Conservation (phyloP, 805 yeast genomes). For the Candida rishiriensis region DNA sequence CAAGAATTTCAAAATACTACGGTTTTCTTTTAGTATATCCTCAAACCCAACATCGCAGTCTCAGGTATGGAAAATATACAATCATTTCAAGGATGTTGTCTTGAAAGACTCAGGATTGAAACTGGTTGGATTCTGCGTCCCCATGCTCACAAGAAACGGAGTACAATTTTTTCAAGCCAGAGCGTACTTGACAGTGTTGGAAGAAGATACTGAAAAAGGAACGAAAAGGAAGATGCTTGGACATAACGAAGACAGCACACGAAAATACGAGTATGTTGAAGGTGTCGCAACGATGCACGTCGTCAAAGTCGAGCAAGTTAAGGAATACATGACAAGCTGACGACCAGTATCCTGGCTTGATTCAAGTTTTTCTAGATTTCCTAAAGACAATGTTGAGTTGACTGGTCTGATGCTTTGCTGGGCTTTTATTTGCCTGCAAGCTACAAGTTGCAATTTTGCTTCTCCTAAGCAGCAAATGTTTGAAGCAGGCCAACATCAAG, state of each 20-base stretch:
- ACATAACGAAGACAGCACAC: too few species aligned
- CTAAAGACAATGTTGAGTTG: too few species aligned
- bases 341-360: too few species aligned
- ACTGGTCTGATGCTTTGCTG: too few species aligned
- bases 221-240: too few species aligned
- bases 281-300: not conserved
- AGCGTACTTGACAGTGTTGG: not conserved
- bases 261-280: not conserved
- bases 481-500: too few species aligned
- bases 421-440: too few species aligned
- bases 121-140: slow-evolving; percentile 16
- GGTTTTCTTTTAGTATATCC: slow-evolving; percentile 5
- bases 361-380: too few species aligned
- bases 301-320: not conserved
- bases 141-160: not conserved
- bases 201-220: too few species aligned
- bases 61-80: slow-evolving; percentile 19
- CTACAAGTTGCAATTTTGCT: too few species aligned
- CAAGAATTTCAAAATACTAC: not conserved
- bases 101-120: slow-evolving; percentile 1
- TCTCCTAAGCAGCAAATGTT: too few species aligned
- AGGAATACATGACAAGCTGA: not conserved
- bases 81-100: slow-evolving; percentile 1
- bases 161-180: not conserved
- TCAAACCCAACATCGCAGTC: slow-evolving; percentile 18